These are phyloP conservation scores for Pestalotiopsis sp. DNA, from an alignment of 2,329 filamentous ascomycete species.

Conservation along the genomic window DNA sequence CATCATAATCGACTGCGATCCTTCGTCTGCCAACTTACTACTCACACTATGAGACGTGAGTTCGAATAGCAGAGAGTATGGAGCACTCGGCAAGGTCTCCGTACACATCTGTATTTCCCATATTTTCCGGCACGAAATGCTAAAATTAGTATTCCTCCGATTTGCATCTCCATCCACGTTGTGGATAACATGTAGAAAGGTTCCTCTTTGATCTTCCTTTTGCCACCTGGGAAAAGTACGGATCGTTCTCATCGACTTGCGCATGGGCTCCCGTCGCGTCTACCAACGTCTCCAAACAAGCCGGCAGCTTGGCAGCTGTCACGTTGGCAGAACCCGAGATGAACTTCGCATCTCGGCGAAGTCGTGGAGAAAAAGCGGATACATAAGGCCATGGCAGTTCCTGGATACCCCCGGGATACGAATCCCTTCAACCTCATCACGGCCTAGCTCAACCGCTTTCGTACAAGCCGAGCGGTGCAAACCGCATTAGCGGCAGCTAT, in stretches of 20 bases:
- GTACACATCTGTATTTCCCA: not conserved
- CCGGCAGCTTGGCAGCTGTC: not conserved
- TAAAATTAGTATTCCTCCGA: not conserved
- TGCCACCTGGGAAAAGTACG: not conserved
- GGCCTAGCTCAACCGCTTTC: too few relatives aligned
- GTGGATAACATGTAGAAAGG: not conserved
- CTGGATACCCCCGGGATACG: not conserved
- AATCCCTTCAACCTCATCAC: not conserved
- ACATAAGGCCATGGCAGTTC: not conserved
- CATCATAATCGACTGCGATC: too few relatives aligned
- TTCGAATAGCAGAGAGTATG: too few relatives aligned
- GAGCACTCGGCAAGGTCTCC: too few relatives aligned
- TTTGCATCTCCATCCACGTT: not conserved
- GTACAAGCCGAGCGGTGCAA: too few relatives aligned
- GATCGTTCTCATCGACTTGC: not conserved
- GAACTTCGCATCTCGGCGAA: not conserved
- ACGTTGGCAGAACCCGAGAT: not conserved
- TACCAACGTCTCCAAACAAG: not conserved
- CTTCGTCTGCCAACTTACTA: too few relatives aligned
- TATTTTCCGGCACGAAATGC: not conserved
- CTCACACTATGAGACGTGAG: too few relatives aligned
- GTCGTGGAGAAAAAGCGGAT: not conserved
- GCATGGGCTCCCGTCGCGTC: not conserved
- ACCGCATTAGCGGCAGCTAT: not conserved
- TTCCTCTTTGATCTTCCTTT: not conserved